Conservation (phyloP, 2,329 filamentous ascomycete species). For the Macrophomina tecta region DNA sequence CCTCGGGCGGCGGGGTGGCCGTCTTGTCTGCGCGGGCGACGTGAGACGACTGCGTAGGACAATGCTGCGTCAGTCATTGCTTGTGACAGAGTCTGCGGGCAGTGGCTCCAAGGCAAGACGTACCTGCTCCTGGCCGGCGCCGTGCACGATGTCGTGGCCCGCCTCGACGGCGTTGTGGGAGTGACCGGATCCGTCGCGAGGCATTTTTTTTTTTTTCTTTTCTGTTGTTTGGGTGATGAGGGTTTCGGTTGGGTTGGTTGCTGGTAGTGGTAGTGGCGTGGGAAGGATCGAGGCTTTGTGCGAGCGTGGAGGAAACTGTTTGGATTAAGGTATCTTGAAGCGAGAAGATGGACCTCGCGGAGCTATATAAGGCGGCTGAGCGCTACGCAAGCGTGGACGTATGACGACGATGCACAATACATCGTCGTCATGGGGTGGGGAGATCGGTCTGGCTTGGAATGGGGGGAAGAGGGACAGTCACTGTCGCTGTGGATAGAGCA, state of each 20-base stretch:
- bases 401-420: constrained; percentile 1
- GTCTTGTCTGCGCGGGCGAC: constrained; percentile 28
- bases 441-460: not conserved
- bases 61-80: no score
- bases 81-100: no score
- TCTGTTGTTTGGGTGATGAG: not conserved
- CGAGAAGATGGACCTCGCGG: not conserved
- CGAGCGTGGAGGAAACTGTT: not conserved
- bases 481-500: no score
- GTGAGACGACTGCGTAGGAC: not conserved
- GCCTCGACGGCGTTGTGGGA: constrained; percentile 55
- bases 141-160: constrained; percentile 54
- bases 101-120: no score
- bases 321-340: not conserved
- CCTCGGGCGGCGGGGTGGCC: constrained; percentile 14
- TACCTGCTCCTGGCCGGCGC: constrained; percentile 41
- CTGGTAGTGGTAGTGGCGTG: not conserved
- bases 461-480: not conserved
- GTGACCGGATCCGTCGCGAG: constrained; percentile 58
- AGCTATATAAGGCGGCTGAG: not conserved
- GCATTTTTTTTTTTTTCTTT: constrained; percentile 46
- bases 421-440: constrained; percentile 11
- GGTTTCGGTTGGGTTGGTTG: not conserved
- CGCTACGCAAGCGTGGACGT: not conserved
- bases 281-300: not conserved